Evolutionary conservation across 371 early-diverging fungal genomes (phyloP).

Genomic region (Rhizomucor miehei): DNA sequence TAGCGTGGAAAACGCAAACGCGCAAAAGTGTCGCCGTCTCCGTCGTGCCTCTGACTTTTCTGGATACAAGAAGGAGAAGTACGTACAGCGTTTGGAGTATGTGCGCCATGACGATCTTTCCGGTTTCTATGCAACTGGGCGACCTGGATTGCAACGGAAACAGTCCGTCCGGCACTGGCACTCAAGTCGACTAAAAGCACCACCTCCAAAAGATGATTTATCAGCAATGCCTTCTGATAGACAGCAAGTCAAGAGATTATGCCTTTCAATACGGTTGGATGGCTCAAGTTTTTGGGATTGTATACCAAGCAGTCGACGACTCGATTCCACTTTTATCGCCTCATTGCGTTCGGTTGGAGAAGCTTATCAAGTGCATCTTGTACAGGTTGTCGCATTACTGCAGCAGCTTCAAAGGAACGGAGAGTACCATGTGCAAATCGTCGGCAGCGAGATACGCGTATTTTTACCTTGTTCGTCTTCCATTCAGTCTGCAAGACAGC

Average conservation of each 20-base stretch:
- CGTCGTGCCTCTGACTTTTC: not conserved
- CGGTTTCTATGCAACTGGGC: not conserved
- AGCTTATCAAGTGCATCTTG: conserved; percentile 7
- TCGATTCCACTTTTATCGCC: conserved; percentile 9
- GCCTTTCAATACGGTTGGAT: conserved; percentile 10
- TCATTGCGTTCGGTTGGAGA: conserved; percentile 7
- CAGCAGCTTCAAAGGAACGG: conserved; percentile 7
- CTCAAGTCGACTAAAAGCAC: conserved; percentile 7
- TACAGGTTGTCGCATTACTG: conserved; percentile 9
- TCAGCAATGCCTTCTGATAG: not conserved
- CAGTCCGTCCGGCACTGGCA: conserved; percentile 7
- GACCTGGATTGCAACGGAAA: not conserved
- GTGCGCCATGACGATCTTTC: conserved; percentile 17
- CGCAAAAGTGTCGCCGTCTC: not conserved
- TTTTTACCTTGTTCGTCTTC: conserved; percentile 10
- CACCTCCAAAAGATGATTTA: not conserved
- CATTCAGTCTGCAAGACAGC: conserved; percentile 3
- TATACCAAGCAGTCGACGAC: conserved; percentile 3
- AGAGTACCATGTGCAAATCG: conserved; percentile 1
- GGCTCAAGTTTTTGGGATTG: conserved; percentile 5
- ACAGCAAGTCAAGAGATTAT: not conserved
- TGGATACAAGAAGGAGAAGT: not conserved
- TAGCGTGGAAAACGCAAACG: not conserved
- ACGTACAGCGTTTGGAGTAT: conserved; percentile 9
- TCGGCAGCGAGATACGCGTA: conserved; percentile 11